Conservation (phyloP, 805 yeast species). For the Candida golubevii region DNA sequence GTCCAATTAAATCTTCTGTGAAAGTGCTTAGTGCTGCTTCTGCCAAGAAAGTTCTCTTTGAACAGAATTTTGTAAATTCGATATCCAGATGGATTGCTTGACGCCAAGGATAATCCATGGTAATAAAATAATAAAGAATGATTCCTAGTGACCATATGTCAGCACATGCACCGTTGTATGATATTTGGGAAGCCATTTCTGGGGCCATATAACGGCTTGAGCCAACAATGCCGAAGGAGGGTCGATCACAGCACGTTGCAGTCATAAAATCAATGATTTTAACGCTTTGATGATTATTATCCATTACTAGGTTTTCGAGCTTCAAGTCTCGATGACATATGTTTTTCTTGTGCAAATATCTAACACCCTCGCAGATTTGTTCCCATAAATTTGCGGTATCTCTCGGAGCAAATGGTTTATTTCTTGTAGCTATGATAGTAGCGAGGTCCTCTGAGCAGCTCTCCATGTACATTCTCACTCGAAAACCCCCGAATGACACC, state of each 20-base stretch:
- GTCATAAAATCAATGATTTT: conserved; percentile 46
- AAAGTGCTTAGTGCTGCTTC: too few species aligned
- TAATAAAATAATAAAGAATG: conserved; percentile 30
- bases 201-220: conserved; percentile 45
- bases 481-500: conserved; percentile 18
- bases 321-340: conserved; percentile 51
- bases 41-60: too few species aligned
- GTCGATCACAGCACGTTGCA: conserved; percentile 16
- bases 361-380: conserved; percentile 38
- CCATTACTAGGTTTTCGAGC: conserved; percentile 42
- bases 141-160: conserved; percentile 53
- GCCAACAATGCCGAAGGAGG: conserved; percentile 45
- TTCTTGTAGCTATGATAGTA: not conserved
- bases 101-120: conserved; percentile 45
- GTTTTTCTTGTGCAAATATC: conserved; percentile 32
- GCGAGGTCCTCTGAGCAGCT: conserved; percentile 26
- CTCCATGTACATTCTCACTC: conserved; percentile 28
- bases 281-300: conserved; percentile 19
- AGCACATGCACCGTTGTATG: conserved; percentile 37
- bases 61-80: conserved; percentile 12
- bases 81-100: conserved; percentile 33
- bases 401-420: not conserved
- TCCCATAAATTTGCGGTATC: conserved; percentile 25
- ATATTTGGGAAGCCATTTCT: conserved; percentile 34
- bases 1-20: too few species aligned